Percentiles rank a stretch among this genome's conserved stretches.
phyloP scores from a whole-genome alignment of 805 yeast genomes.

The Lipomyces chichibuensis region DNA sequence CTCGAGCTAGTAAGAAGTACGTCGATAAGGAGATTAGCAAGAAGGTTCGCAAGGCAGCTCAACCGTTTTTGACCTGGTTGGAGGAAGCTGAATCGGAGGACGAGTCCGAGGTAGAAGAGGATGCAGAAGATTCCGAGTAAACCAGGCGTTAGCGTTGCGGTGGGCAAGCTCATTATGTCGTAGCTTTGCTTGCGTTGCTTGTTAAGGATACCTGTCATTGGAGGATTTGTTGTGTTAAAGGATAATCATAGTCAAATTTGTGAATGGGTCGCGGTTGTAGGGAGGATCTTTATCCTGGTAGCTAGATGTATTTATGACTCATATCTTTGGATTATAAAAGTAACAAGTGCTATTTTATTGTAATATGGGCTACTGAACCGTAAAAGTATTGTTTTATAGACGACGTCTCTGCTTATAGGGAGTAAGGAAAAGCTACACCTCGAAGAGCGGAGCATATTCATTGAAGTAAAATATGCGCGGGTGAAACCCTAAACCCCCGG shows the following conservation, averaged over 20 bases:
- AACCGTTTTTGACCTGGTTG: conserved; percentile 93
- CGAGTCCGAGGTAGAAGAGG: conserved; percentile 45
- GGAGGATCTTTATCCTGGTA: neutral
- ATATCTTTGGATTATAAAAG: neutral
- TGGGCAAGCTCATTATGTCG: neutral
- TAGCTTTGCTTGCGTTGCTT: neutral
- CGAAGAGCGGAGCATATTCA: too few species aligned
- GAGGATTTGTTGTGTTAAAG: neutral
- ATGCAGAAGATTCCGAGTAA: neutral
- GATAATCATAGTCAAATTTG: neutral
- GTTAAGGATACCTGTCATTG: neutral
- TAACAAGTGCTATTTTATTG: neutral
- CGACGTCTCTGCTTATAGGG: too few species aligned
- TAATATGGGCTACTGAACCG: neutral
- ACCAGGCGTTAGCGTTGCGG: neutral
- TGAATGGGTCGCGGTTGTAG: neutral
- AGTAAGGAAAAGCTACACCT: too few species aligned
- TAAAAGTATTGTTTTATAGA: too few species aligned
- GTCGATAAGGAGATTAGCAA: conserved; percentile 90
- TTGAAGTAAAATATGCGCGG: too few species aligned
- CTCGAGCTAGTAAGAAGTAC: conserved; percentile 87
- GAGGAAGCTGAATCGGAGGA: conserved; percentile 82
- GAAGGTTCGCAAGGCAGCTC: conserved; percentile 94
- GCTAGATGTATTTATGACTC: neutral
- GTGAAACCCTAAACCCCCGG: neutral